Base-by-base conservation (phyloP, 106 monocot genomes). In the Posidonia australis region DNA sequence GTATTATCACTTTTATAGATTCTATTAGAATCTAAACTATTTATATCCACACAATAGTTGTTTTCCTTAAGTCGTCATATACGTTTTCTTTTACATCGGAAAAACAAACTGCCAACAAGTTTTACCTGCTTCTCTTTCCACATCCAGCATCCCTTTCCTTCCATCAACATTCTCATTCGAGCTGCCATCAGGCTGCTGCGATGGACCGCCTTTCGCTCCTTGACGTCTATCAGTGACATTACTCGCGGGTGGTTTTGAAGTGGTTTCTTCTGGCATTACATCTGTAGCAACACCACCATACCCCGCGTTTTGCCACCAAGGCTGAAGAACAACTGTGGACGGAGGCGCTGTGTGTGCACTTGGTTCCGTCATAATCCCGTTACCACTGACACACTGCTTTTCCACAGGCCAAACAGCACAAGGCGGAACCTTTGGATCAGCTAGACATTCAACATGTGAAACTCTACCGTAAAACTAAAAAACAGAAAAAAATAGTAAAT, bases 51-150 rank as follows among this genome's bases (percentile, higher is more conserved):
- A 24, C 23, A 55, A 55, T 24, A 55, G 19, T 18, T 18, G 49
- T 51, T 9, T 9, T 51, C 49, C 6, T 19, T 5, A 51, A 12
- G 26, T 21, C 56, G 23, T 9, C 24, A 22, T 9, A 20, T 55
- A 26, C 9, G 13, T 26, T 13, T 25, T 2, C 13, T n/a, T 0
- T 13, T 13, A 28, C 27, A 28, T 5, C 56, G 23, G 21, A 56
- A 24, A 56, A 56, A 56, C 13, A 28, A 20, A 51, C 9, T 6
- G n/a, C 56, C 13, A 14, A 10, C 6, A 24, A 13, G 0, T 24
- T 25, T 56, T 21, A 56, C 56, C 56, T 56, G 21, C 56, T 56
- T 56, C 56, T 28, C 14, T 56, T 56, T 25, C 56, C 25, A 25
- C 13, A 56, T 56, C 56, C 26, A 13, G 21, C 56, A 56, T 56